Conservation (phyloP, 2,329 filamentous ascomycete species). For the Apiospora aurea region DNA sequence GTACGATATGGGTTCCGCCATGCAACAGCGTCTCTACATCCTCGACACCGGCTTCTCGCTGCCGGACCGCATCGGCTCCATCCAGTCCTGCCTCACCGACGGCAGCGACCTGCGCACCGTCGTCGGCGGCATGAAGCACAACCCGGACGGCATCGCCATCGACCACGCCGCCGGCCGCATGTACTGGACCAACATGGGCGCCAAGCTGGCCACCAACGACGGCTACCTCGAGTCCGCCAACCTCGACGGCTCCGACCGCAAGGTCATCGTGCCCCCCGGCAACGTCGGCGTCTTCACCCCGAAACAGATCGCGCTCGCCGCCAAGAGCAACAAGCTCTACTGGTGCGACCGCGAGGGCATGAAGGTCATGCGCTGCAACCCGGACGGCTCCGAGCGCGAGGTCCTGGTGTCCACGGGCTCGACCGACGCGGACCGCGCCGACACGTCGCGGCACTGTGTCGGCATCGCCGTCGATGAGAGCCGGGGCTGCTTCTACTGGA, state of each 20-base stretch:
- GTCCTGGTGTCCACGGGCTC: constrained; percentile 34
- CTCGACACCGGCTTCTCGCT: constrained; percentile 28
- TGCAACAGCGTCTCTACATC: constrained; percentile 26
- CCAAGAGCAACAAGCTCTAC: constrained; percentile 30
- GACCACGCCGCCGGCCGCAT: constrained; percentile 37
- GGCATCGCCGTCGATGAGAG: constrained; percentile 57
- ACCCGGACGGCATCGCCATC: constrained; percentile 40
- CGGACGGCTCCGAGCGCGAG: constrained; percentile 35
- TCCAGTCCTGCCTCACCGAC: constrained; percentile 26
- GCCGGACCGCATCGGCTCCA: constrained; percentile 25
- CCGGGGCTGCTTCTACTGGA: constrained; percentile 62
- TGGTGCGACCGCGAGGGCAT: constrained; percentile 40
- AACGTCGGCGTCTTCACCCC: constrained; percentile 45
- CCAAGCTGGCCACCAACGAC: constrained; percentile 37
- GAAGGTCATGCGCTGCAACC: constrained; percentile 33
- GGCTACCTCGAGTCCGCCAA: constrained; percentile 46
- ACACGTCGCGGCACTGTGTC: constrained; percentile 58
- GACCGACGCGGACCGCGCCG: constrained; percentile 36
- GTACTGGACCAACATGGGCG: constrained; percentile 49
- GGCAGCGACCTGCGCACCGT: constrained; percentile 26
- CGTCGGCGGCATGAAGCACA: constrained; percentile 29
- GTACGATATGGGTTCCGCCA: constrained; percentile 24
- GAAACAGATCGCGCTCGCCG: constrained; percentile 32
- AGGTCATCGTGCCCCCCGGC: constrained; percentile 46
- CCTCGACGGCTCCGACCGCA: constrained; percentile 48